Evolutionary conservation across 2,329 filamentous ascomycete species (phyloP).

Genomic region (Emericellopsis cladophorae): DNA sequence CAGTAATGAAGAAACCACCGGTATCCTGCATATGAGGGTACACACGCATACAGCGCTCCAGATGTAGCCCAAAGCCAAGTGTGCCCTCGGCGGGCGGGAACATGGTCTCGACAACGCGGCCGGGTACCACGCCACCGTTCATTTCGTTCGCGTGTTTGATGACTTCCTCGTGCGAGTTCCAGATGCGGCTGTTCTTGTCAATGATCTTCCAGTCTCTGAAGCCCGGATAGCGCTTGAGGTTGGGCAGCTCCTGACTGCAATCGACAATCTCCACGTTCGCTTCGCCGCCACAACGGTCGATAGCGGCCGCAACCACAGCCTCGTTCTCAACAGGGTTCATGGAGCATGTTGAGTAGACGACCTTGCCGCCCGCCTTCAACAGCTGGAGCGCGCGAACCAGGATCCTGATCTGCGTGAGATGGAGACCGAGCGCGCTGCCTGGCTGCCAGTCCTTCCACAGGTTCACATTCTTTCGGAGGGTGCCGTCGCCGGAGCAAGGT

Average conservation of each 20-base stretch:
- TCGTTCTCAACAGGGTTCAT: constrained; percentile 99
- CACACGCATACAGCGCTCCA: constrained; percentile 85
- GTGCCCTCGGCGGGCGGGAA: constrained; percentile 53
- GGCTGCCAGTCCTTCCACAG: constrained; percentile 95
- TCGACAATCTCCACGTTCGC: constrained; percentile 76
- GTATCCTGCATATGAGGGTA: constrained; percentile 96
- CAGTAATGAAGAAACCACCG: constrained; percentile 93
- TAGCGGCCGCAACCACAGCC: constrained; percentile 76
- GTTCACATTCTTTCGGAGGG: constrained; percentile 80
- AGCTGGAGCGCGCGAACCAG: constrained; percentile 87
- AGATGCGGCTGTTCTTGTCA: constrained; percentile 71
- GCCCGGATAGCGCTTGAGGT: constrained; percentile 64
- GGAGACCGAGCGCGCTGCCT: constrained; percentile 74
- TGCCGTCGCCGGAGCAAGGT: constrained; percentile 92
- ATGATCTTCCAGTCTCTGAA: constrained; percentile 81
- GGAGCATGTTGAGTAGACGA: constrained; percentile 97
- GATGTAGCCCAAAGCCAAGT: constrained; percentile 52
- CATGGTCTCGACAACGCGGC: constrained; percentile 67
- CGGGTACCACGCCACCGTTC: constrained; percentile 40
- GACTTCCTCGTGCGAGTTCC: constrained; percentile 74
- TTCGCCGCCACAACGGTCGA: constrained; percentile 77
- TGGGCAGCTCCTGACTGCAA: constrained; percentile 64
- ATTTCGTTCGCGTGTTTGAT: constrained; percentile 53
- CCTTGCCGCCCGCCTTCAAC: constrained; percentile 85
- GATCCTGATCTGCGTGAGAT: constrained; percentile 79